A percentile compares a stretch with the other conserved stretches of the same genome.
These are phyloP conservation scores for Cytauxzoon felis DNA, from an alignment of 169 alveolate genomes.

Conservation along the genomic window DNA sequence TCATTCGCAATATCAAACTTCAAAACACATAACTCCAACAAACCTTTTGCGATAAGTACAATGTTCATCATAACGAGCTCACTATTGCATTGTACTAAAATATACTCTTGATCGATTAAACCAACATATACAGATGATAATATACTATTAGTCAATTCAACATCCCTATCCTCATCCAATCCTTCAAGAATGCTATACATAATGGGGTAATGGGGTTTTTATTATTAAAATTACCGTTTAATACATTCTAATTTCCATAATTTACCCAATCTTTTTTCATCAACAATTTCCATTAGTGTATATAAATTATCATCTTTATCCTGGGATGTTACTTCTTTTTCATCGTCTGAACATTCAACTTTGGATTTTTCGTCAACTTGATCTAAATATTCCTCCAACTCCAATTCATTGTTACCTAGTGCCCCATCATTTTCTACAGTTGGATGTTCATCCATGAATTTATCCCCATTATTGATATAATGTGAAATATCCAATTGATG, in stretches of 20 bases:
- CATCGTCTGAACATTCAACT: too few species aligned
- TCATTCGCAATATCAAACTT: too few species aligned
- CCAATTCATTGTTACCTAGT: too few species aligned
- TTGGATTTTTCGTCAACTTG: too few species aligned
- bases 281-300: background rate
- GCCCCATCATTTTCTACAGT: too few species aligned
- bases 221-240: conserved; percentile 15
- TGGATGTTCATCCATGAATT: too few species aligned
- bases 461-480: too few species aligned
- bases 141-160: conserved; percentile 56
- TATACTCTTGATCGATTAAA: conserved; percentile 58
- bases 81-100: conserved; percentile 69
- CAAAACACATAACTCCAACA: background rate
- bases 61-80: conserved; percentile 65
- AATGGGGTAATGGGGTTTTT: too few species aligned
- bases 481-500: too few species aligned
- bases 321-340: too few species aligned
- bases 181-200: conserved; percentile 20
- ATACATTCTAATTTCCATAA: conserved; percentile 33
- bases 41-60: conserved; percentile 39
- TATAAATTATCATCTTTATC: too few species aligned
- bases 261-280: conserved; percentile 2
- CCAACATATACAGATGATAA: conserved; percentile 72
- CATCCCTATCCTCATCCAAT: conserved; percentile 19
- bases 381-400: too few species aligned